Evolutionary conservation across 441 rosid species (phyloP).

Genomic region (Viola pubescens): DNA sequence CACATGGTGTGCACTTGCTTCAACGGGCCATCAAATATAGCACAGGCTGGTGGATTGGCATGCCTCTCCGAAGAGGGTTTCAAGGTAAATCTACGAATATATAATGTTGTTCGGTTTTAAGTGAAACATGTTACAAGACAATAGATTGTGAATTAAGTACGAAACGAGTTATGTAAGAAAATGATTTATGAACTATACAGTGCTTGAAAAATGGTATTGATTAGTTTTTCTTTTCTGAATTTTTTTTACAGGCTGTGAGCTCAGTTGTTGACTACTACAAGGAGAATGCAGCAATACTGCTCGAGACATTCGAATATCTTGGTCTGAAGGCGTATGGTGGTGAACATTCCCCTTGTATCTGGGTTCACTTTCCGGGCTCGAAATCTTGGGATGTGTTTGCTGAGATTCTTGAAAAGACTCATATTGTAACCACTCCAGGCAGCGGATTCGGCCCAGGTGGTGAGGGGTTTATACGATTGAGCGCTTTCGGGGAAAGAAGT

Average conservation of each 20-base stretch:
- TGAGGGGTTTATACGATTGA: constrained; percentile 48
- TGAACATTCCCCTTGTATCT: constrained; percentile 52
- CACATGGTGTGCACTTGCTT: constrained; percentile 64
- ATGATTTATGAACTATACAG: too few relatives aligned
- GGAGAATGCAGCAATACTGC: constrained; percentile 47
- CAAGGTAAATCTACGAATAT: constrained; percentile 1
- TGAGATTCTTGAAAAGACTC: constrained; percentile 53
- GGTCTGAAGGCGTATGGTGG: constrained; percentile 51
- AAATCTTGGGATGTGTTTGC: constrained; percentile 62
- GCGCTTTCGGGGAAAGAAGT: constrained; percentile 51
- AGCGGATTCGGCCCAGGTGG: constrained; percentile 63
- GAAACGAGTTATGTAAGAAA: too few relatives aligned
- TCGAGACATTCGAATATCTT: constrained; percentile 32
- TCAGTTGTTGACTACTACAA: constrained; percentile 37
- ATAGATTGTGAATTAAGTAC: too few relatives aligned
- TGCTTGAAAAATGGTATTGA: too few relatives aligned
- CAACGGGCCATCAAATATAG: constrained; percentile 63
- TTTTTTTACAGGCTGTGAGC: constrained; percentile 20
- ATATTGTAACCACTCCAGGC: constrained; percentile 55
- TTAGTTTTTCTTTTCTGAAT: too few relatives aligned
- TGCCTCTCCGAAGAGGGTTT: constrained; percentile 53
- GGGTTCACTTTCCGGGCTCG: constrained; percentile 54
- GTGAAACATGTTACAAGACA: too few relatives aligned
- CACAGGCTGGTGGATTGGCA: constrained; percentile 65
- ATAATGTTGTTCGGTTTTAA: too few relatives aligned